phyloP scores from a whole-genome alignment of 2,329 filamentous ascomycete genomes.

The Boeremia lycopersici region DNA sequence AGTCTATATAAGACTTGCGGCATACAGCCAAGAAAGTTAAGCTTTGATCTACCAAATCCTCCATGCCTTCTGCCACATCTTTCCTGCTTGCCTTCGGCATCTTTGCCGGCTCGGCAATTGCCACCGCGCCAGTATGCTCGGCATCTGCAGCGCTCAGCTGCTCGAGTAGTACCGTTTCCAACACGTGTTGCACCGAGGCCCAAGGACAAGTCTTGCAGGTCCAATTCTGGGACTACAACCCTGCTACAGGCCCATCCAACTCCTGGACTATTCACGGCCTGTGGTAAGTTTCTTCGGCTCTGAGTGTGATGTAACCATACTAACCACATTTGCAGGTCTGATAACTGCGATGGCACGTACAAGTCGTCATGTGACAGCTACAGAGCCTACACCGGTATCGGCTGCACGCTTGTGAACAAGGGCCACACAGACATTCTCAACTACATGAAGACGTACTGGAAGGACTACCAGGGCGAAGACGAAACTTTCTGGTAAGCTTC shows the following conservation, averaged over 20 bases:
- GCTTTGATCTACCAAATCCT: neutral
- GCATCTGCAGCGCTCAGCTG: conserved; percentile 9
- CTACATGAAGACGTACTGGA: conserved; percentile 7
- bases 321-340: neutral
- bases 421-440: neutral
- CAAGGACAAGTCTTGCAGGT: conserved; percentile 7
- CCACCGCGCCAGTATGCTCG: conserved; percentile 1
- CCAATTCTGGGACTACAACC: conserved; percentile 7
- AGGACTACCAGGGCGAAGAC: conserved; percentile 3
- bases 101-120: neutral
- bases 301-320: neutral
- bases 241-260: conserved; percentile 7
- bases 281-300: neutral
- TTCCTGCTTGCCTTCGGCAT: neutral
- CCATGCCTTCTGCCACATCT: neutral
- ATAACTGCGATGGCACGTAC: conserved; percentile 6
- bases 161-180: neutral
- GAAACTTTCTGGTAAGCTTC: conserved; percentile 4
- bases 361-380: conserved; percentile 4
- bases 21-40: conserved; percentile 1
- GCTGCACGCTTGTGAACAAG: neutral
- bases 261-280: conserved; percentile 10
- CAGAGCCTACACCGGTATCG: conserved; percentile 4
- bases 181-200: conserved; percentile 6
- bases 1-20: neutral